Percentiles rank a stretch among this genome's conserved stretches.
phyloP scores from a whole-genome alignment of 2,329 filamentous ascomycete species.

The Botryosphaeria dothidea region DNA sequence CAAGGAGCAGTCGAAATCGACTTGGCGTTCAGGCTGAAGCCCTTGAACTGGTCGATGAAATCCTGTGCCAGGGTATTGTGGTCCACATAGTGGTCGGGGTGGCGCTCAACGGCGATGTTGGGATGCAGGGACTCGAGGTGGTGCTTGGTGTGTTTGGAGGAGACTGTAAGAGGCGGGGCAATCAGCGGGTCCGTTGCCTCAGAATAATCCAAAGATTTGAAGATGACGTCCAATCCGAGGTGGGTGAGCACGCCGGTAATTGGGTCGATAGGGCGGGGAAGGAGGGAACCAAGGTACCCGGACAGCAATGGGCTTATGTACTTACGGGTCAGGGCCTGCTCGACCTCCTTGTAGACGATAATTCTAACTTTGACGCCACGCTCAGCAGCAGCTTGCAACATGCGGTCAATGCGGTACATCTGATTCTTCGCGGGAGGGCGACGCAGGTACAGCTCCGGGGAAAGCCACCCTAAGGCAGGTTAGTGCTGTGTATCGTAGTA shows the following conservation, averaged over 20 bases:
- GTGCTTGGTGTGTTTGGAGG: constrained; percentile 75
- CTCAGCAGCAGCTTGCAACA: constrained; percentile 79
- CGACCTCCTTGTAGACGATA: constrained; percentile 86
- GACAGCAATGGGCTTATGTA: constrained; percentile 46
- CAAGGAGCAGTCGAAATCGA: constrained; percentile 65
- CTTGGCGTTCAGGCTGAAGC: constrained; percentile 56
- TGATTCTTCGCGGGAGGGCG: constrained; percentile 80
- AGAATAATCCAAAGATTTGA: constrained; percentile 46
- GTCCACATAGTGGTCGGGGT: constrained; percentile 84
- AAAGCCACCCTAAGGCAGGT: constrained; percentile 69
- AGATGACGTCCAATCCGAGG: constrained; percentile 45
- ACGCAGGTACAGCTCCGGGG: constrained; percentile 83
- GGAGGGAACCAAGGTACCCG: constrained; percentile 45
- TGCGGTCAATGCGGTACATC: constrained; percentile 77
- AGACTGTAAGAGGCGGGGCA: constrained; percentile 52
- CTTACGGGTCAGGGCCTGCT: constrained; percentile 76
- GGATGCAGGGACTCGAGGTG: constrained; percentile 73
- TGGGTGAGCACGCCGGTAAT: constrained; percentile 43
- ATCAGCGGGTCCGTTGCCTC: constrained; percentile 49
- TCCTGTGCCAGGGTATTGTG: constrained; percentile 65
- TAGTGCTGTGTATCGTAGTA: constrained; percentile 8
- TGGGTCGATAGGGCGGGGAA: constrained; percentile 42
- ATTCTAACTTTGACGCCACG: constrained; percentile 81
- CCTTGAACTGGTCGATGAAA: constrained; percentile 57
- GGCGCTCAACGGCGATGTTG: constrained; percentile 86